These are phyloP conservation scores for Eragrostis curvula DNA, from an alignment of 176 grass and related monocot species.

Conservation along the genomic window DNA sequence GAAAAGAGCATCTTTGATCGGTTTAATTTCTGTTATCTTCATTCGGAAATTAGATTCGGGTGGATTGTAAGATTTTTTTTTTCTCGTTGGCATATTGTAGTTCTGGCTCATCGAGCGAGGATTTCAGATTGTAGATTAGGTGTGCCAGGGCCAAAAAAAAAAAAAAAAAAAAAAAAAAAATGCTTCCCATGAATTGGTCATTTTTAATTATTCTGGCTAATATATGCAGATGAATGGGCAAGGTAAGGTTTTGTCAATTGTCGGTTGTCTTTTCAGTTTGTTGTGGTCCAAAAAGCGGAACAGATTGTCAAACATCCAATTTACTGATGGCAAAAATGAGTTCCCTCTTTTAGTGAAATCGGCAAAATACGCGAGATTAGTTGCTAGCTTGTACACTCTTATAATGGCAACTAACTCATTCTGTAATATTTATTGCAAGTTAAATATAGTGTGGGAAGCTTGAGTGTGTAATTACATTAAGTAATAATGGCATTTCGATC, in stretches of 20 bases:
- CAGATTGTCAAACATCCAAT: background rate
- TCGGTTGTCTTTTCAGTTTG: background rate
- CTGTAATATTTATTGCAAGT: too few species aligned
- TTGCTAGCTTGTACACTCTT: background rate
- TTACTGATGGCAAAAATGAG: background rate
- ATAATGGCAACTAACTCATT: background rate
- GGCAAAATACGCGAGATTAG: background rate
- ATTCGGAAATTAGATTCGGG: background rate
- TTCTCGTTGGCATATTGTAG: background rate
- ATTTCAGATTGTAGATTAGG: conserved; percentile 6
- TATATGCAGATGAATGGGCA: background rate
- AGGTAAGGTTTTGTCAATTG: background rate
- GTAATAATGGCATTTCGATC: too few species aligned
- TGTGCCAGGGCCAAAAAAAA: too few species aligned
- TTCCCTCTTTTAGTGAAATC: background rate
- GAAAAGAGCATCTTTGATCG: background rate
- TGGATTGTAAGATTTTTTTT: background rate
- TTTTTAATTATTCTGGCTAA: background rate
- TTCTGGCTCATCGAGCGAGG: background rate
- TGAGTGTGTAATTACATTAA: background rate
- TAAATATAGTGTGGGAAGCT: too few species aligned
- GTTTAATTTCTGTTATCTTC: background rate
- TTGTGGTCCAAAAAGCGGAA: background rate
- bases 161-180: too few species aligned
- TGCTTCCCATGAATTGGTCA: background rate